Evolutionary conservation across 768 basidiomycete species (phyloP).

Genomic region (Leucocoprinus birnbaumii): DNA sequence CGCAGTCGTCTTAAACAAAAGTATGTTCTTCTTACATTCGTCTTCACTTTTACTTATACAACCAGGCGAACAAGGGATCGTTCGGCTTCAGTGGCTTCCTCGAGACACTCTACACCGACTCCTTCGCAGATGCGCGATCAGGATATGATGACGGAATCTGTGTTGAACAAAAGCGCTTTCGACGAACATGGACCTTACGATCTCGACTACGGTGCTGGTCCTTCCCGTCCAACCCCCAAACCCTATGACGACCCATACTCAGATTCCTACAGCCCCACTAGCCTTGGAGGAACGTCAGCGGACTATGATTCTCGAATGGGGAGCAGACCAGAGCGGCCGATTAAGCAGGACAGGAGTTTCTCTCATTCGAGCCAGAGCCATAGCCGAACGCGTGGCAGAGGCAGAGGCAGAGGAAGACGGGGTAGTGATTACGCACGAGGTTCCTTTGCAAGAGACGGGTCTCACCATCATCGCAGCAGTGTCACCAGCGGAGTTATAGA

Average conservation of each 20-base stretch:
- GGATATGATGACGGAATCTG: conserved; percentile 43
- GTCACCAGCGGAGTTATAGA: background rate
- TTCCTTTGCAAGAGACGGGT: background rate
- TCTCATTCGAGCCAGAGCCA: background rate
- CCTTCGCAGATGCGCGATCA: conserved; percentile 53
- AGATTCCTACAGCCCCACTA: conserved; percentile 36
- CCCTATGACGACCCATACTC: conserved; percentile 84
- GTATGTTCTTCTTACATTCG: conserved; percentile 31
- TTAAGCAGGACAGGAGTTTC: background rate
- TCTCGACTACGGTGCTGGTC: conserved; percentile 52
- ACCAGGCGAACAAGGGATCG: conserved; percentile 53
- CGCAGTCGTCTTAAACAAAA: conserved; percentile 59
- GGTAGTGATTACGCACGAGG: conserved; percentile 14
- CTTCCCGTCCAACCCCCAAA: conserved; percentile 62
- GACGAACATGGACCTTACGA: conserved; percentile 70
- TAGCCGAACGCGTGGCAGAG: conserved; percentile 26
- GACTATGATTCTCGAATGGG: background rate
- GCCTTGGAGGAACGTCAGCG: conserved; percentile 13
- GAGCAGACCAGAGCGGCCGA: background rate
- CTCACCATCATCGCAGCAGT: background rate
- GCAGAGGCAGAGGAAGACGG: conserved; percentile 29
- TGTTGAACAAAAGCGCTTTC: conserved; percentile 58
- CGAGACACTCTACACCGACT: conserved; percentile 52
- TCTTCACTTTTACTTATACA: conserved; percentile 6
- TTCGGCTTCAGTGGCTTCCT: conserved; percentile 45